Conservation (phyloP, 345 rosid genomes). For the Atalantia buxifolia region DNA sequence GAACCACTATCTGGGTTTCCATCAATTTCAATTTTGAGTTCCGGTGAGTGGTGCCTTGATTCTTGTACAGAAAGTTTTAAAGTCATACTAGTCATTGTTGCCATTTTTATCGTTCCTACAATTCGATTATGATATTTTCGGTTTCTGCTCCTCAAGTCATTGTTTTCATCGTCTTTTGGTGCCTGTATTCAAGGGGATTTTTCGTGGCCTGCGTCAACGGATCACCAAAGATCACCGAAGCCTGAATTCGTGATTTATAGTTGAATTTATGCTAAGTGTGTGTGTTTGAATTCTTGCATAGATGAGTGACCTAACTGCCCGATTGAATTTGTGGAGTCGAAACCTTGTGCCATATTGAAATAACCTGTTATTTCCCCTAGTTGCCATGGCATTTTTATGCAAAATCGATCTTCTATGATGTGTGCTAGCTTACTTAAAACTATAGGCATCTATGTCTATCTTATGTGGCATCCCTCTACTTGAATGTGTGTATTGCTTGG, state of each 20-base stretch:
- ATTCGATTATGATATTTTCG: not conserved
- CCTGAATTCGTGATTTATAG: not conserved
- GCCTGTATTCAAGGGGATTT: not conserved
- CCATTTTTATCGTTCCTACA: not conserved
- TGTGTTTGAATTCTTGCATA: not conserved
- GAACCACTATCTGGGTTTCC: conserved; percentile 1
- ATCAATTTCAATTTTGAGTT: conserved; percentile 6
- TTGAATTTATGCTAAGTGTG: not conserved
- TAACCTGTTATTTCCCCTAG: not conserved
- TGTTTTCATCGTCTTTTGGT: not conserved
- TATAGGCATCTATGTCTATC: conserved; percentile 55
- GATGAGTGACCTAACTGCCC: not conserved
- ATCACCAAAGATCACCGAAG: not conserved
- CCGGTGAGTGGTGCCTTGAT: conserved; percentile 16
- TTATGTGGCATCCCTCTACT: conserved; percentile 84
- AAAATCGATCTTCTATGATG: conserved; percentile 7
- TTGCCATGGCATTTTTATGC: not conserved
- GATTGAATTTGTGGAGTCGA: conserved; percentile 5
- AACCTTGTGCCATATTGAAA: not conserved
- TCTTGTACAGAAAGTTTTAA: not conserved
- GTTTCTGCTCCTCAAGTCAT: not conserved
- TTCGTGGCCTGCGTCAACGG: not conserved
- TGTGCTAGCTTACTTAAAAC: not conserved
- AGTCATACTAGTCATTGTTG: not conserved
- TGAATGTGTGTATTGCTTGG: conserved; percentile 90